phyloP scores from a whole-genome alignment of 1,284 basidiomycete species.

The Rugosomyces carneus region DNA sequence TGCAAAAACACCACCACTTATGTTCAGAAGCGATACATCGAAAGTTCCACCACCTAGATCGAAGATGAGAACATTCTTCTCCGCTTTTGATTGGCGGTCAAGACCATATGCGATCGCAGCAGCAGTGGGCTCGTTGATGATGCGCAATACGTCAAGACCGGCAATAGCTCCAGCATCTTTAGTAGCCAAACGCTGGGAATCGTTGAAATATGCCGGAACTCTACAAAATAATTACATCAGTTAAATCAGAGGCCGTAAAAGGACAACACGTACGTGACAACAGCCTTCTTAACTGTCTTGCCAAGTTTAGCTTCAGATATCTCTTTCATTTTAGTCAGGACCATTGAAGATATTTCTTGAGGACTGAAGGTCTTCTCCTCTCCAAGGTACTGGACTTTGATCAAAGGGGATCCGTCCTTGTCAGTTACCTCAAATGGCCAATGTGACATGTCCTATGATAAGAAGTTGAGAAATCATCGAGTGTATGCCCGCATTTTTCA shows the following conservation, averaged over 20 bases:
- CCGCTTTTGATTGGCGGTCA: conserved; percentile 80
- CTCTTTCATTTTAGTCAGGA: conserved; percentile 98
- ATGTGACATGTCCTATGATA: conserved; percentile 71
- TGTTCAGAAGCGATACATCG: conserved; percentile 96
- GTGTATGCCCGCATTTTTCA: conserved; percentile 2
- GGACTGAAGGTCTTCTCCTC: conserved; percentile 96
- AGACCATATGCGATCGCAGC: conserved; percentile 95
- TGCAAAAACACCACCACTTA: conserved; percentile 95
- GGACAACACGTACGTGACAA: conserved; percentile 66
- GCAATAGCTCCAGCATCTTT: conserved; percentile 94
- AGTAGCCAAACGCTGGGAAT: conserved; percentile 92
- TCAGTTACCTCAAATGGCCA: conserved; percentile 95
- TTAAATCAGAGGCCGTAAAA: neutral
- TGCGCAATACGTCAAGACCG: conserved; percentile 93
- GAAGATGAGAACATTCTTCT: conserved; percentile 99
- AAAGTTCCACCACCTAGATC: conserved; percentile 99
- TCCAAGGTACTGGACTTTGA: conserved; percentile 90
- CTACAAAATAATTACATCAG: conserved; percentile 29
- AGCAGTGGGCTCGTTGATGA: conserved; percentile 96
- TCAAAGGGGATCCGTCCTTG: conserved; percentile 92
- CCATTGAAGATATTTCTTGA: conserved; percentile 98
- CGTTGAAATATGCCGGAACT: conserved; percentile 97
- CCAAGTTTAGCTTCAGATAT: conserved; percentile 98
- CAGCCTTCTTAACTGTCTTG: conserved; percentile 92
- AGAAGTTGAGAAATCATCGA: conserved; percentile 10